Evolutionary conservation across 352 stramenopile genomes (phyloP).

Genomic region (Pythium periplocum): DNA sequence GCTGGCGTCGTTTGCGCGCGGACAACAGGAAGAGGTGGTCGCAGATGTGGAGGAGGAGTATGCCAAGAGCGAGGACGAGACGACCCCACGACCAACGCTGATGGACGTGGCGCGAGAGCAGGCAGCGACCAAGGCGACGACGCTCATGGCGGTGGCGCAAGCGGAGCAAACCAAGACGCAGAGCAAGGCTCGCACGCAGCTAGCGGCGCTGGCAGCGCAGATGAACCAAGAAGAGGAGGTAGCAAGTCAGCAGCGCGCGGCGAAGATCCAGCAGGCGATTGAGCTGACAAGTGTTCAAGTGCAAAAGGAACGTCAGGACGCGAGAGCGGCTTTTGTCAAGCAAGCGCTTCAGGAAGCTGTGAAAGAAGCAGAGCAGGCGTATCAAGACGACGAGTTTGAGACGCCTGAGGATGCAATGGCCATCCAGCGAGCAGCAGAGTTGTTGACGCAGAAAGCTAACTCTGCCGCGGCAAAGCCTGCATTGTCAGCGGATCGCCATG

Average conservation of each 20-base stretch:
- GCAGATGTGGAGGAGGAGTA: background rate
- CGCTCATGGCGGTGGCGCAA: conserved; percentile 16
- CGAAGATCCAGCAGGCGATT: conserved; percentile 23
- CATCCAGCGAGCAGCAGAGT: conserved; percentile 15
- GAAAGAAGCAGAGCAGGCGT: conserved; percentile 29
- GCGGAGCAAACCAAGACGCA: conserved; percentile 8
- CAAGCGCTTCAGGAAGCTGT: conserved; percentile 27
- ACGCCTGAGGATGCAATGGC: conserved; percentile 20
- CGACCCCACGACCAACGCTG: background rate
- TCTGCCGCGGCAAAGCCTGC: conserved; percentile 1
- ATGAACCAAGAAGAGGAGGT: conserved; percentile 32
- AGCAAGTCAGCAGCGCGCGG: conserved; percentile 10
- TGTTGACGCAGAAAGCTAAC: conserved; percentile 10
- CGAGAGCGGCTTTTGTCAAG: conserved; percentile 21
- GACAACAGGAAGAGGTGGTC: conserved; percentile 5
- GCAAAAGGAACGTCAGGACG: conserved; percentile 18
- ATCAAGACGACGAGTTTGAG: conserved; percentile 50
- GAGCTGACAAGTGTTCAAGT: conserved; percentile 20
- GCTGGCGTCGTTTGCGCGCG: conserved; percentile 14
- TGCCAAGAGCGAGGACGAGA: too few species aligned
- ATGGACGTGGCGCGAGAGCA: conserved; percentile 17
- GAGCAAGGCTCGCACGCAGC: conserved; percentile 6
- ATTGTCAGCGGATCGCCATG: conserved; percentile 28
- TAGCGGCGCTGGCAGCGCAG: conserved; percentile 28
- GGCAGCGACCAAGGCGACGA: conserved; percentile 6